Conservation (phyloP, 352 stramenopile species). For the Phytophthora melonis region DNA sequence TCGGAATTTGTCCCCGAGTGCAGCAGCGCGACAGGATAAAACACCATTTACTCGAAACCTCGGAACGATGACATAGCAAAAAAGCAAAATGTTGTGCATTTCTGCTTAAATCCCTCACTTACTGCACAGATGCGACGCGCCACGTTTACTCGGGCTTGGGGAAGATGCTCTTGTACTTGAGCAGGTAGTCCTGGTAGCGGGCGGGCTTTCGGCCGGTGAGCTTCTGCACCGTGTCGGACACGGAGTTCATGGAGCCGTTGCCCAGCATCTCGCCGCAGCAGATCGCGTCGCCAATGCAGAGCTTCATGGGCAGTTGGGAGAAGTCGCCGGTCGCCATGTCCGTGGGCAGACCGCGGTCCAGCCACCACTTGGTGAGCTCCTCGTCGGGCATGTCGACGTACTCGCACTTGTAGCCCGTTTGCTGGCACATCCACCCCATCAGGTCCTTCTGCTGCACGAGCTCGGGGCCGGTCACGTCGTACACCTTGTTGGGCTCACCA, state of each 20-base stretch:
- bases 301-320: slow-evolving; percentile 39
- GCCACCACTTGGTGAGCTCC: slow-evolving; percentile 38
- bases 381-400: slow-evolving; percentile 40
- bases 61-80: too few species aligned
- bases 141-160: slow-evolving; percentile 31
- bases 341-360: slow-evolving; percentile 32
- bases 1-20: too few species aligned
- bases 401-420: slow-evolving; percentile 23
- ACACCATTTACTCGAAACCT: background rate
- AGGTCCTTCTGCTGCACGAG: slow-evolving; percentile 1
- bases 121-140: background rate
- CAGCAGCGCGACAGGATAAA: too few species aligned
- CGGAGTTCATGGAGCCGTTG: slow-evolving; percentile 30
- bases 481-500: slow-evolving; percentile 23
- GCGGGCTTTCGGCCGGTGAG: slow-evolving; percentile 35
- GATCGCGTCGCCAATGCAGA: slow-evolving; percentile 41
- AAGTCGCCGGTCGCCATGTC: slow-evolving; percentile 37
- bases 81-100: too few species aligned
- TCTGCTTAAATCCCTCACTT: too few species aligned
- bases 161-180: slow-evolving; percentile 41
- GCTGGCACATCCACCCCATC: slow-evolving; percentile 4
- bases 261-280: slow-evolving; percentile 41
- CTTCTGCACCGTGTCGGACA: slow-evolving; percentile 41
- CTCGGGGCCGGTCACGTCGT: slow-evolving; percentile 21
- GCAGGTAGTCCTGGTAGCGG: slow-evolving; percentile 25